Evolutionary conservation across 108 stramenopile genomes (phyloP).

Genomic region (Cyclotella baltica): DNA sequence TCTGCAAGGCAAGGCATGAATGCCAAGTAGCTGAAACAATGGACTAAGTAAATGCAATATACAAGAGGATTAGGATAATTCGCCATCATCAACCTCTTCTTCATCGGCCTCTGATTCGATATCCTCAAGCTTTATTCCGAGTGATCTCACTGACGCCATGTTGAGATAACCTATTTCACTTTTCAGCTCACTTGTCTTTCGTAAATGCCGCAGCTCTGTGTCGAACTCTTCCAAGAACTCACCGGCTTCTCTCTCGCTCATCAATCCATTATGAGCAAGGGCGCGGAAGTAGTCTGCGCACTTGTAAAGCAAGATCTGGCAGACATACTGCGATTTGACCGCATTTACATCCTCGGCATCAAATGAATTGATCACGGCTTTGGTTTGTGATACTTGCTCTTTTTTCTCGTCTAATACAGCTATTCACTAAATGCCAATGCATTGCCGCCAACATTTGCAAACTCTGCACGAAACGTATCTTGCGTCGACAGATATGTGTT

Average conservation of each 20-base stretch:
- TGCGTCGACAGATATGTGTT: conserved; percentile 30
- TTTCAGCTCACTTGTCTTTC: conserved; percentile 22
- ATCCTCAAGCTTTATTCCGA: background rate
- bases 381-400: conserved; percentile 43
- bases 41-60: too few relatives aligned
- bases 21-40: too few relatives aligned
- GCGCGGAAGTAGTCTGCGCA: conserved; percentile 29
- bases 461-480: conserved; percentile 37
- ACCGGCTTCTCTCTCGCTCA: conserved; percentile 44
- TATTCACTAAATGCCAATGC: conserved; percentile 29
- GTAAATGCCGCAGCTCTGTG: conserved; percentile 20
- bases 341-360: conserved; percentile 41
- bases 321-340: conserved; percentile 42
- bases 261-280: conserved; percentile 21
- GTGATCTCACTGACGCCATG: background rate
- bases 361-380: conserved; percentile 26
- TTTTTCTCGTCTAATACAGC: conserved; percentile 38
- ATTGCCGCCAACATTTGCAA: conserved; percentile 14
- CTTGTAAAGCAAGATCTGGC: conserved; percentile 49
- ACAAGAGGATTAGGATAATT: background rate
- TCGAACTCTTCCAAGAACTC: conserved; percentile 30
- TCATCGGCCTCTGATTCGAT: background rate
- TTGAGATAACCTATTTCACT: conserved; percentile 23
- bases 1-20: too few relatives aligned
- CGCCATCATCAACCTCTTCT: too few relatives aligned